Conservation (phyloP, 768 basidiomycete genomes). For the Termitomyces titanicus region DNA sequence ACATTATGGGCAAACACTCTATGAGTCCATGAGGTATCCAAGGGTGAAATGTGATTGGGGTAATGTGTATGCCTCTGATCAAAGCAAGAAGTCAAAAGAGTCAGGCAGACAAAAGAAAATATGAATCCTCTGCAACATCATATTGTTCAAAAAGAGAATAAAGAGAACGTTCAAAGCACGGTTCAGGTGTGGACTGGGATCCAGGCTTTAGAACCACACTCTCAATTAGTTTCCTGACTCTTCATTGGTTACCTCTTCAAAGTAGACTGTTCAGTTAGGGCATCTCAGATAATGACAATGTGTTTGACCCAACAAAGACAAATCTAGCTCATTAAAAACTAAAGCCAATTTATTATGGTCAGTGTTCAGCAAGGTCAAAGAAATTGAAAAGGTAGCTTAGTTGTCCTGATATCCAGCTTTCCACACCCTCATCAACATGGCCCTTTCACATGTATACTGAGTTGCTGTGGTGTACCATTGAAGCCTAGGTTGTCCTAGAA, state of each 20-base stretch:
- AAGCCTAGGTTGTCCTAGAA: slow-evolving; percentile 22
- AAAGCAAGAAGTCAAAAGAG: too few relatives aligned
- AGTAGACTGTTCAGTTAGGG: too few relatives aligned
- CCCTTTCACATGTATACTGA: slow-evolving; percentile 8
- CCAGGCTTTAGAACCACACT: slow-evolving; percentile 4
- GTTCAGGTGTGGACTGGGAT: slow-evolving; percentile 5
- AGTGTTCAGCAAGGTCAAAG: too few relatives aligned
- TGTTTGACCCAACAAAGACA: too few relatives aligned
- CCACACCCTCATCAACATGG: slow-evolving; percentile 16
- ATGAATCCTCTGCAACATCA: not conserved
- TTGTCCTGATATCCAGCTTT: slow-evolving; percentile 4
- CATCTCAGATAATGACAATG: too few relatives aligned
- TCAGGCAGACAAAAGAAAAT: slow-evolving; percentile 10
- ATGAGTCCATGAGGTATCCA: slow-evolving; percentile 7
- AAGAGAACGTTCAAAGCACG: slow-evolving; percentile 11
- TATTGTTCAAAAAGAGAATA: not conserved
- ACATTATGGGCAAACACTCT: too few relatives aligned
- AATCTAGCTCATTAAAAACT: too few relatives aligned
- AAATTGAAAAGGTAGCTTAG: slow-evolving; percentile 7
- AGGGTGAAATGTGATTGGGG: too few relatives aligned
- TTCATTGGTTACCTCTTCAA: not conserved
- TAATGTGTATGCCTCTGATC: too few relatives aligned
- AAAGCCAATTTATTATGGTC: too few relatives aligned
- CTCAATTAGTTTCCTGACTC: slow-evolving; percentile 10
- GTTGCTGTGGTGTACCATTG: slow-evolving; percentile 17